Base-by-base conservation (phyloP, 2,329 filamentous ascomycete genomes). In the Pyrenophora tritici-repentis region DNA sequence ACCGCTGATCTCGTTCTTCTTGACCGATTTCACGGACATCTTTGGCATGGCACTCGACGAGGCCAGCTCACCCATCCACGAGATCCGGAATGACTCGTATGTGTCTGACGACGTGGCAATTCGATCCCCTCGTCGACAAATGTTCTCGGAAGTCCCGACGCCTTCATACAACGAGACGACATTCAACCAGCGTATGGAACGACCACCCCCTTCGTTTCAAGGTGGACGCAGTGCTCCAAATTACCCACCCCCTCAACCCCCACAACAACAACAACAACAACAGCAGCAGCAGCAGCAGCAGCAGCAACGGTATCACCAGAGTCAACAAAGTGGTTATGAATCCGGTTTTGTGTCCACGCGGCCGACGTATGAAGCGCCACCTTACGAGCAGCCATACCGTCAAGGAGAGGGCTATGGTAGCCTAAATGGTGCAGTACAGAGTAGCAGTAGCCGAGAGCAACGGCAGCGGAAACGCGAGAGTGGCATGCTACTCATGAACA, bases 1-100 rank as follows among this genome's bases (percentile, higher is more conserved):
- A 0, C 92, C 93, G 0, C 88, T 99, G 9, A 97, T 99, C 71
- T 91, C 92, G 3, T 83, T 95, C 73, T 94, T 99, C 73, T 81
- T 99, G 50, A 92, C 94, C 58, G 92, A 97, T 66, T 97, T 91
- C 68, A 83, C 89, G 56, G 83, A 82, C 35, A 93, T 99, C 40
- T 99, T 97, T 68, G 88, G 88, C 16, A 81, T 84, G 7, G 82
- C 87, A 14, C 82, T 88, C 0, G 85, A 87, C 60, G 80, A 62
- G 74, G 79, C 72, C 24, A 68, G 63, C 37, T 73, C 73, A 14
- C 69, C 73, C 39, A 71, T 61, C 72, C 81, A 76, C 16, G 81
- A 82, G 55, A 68, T 80, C 29, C 73, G 70, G 2, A 73, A 77
- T 10, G 70, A 68, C 38, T 69, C 74, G 20, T 68, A 74, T 26